Conservation (phyloP, 2,329 filamentous ascomycete genomes). For the Exophiala lecanii-corni region DNA sequence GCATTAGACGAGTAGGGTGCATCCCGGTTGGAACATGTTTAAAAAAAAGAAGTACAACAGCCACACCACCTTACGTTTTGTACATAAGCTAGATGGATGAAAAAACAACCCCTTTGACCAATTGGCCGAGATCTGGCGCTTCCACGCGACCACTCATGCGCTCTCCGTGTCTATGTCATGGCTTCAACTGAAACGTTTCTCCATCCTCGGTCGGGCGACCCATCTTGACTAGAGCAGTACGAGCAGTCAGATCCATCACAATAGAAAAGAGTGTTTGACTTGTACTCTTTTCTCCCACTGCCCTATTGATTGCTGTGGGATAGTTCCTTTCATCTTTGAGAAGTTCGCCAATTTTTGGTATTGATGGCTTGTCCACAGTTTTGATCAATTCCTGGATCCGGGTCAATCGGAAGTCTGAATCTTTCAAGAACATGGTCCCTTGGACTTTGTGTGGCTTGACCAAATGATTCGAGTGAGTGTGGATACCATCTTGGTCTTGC, state of each 20-base stretch:
- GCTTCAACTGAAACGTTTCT: conserved; percentile 29
- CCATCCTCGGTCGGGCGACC: conserved; percentile 32
- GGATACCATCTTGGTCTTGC: conserved; percentile 28
- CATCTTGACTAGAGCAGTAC: conserved; percentile 31
- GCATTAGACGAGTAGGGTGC: conserved; percentile 20
- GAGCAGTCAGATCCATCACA: conserved; percentile 36
- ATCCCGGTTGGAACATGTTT: too few relatives aligned
- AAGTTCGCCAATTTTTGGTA: conserved; percentile 27
- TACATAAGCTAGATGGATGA: conserved; percentile 20
- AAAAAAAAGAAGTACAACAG: too few relatives aligned
- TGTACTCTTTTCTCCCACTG: conserved; percentile 27
- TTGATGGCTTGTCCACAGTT: conserved; percentile 16
- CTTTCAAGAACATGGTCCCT: conserved; percentile 18
- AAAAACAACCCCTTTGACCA: not conserved
- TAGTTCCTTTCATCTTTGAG: conserved; percentile 33
- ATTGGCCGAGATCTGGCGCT: too few relatives aligned
- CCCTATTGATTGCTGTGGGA: conserved; percentile 33
- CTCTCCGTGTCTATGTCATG: too few relatives aligned
- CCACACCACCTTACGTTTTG: conserved; percentile 10
- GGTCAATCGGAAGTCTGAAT: conserved; percentile 30
- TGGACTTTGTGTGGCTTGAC: conserved; percentile 27
- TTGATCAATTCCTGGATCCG: conserved; percentile 30
- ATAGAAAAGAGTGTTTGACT: conserved; percentile 36
- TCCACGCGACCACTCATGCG: too few relatives aligned
- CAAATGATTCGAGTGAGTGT: conserved; percentile 46